Base-by-base conservation (phyloP, 257 asterid genomes). In the Penstemon eatonii region DNA sequence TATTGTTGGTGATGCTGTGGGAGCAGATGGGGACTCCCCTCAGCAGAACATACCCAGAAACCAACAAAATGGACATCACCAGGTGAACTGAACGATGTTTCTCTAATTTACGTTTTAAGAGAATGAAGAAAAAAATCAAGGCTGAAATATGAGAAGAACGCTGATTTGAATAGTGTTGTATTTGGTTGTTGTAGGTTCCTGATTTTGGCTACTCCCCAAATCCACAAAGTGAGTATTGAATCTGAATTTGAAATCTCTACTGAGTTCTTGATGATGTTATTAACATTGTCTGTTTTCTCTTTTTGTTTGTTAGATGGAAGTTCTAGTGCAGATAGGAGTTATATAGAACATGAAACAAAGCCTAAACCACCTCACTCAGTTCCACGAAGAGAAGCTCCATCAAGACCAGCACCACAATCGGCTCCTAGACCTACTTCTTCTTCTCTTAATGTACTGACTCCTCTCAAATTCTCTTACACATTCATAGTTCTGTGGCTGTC, bases 11-110 rank as follows among this genome's bases (percentile, higher is more conserved):
- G 81, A 70, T 79, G 79, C 79, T 85, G 79, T 84, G 77, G 78
- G 95, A 89, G 97, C 87, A 72, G 97, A 87, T 79, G 97, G 82
- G 82, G 97, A 94, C 80, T 94, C 97, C 36, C 99, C 99, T 80
- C 96, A 87, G 85, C 96, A 81, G 81, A 77, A 75, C 86, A 74
- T 77, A 45, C 73, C 79, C 54, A 85, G 77, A 81, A 70, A 62
- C 80, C 94, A 87, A 49, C 94, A 81, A 68, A 85, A 84, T 84
- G 96, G 90, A 78, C 89, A 81, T 80, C 83, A 89, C 69, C 96
- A 89, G 99, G 99, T 94, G 83, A 85, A 69, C 64, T 41, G 67
- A 70, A 59, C 63, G 69, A 79, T 44, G 62, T 61, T 79, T 65
- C 55, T 56, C 63, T 75, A 46, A 52, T 61, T 70, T 56, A 65